Evolutionary conservation across 192 early-diverging fungal genomes (phyloP).

Genomic region (Dissophora ornata): DNA sequence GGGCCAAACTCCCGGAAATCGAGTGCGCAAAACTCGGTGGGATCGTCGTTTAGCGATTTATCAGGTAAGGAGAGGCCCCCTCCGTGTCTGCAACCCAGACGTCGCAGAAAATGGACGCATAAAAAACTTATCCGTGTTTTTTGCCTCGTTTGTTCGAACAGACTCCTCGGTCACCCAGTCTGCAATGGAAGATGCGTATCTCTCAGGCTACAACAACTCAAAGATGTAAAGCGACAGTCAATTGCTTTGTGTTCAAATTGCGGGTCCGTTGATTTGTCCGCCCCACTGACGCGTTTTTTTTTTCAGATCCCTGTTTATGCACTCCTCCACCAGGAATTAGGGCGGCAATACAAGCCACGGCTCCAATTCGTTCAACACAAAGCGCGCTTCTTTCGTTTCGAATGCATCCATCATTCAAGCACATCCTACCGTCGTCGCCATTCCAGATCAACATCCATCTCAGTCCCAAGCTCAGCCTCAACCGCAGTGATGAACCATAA

Average conservation of each 20-base stretch:
- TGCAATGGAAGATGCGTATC: slow-evolving; percentile 63
- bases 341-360: not conserved
- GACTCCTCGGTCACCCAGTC: slow-evolving; percentile 68
- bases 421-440: too few relatives aligned
- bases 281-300: not conserved
- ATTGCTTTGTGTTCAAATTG: too few relatives aligned
- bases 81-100: too few relatives aligned
- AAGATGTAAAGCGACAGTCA: slow-evolving; percentile 69
- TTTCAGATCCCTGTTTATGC: slow-evolving; percentile 29
- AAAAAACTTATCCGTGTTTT: too few relatives aligned
- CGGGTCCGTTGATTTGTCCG: not conserved
- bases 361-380: too few relatives aligned
- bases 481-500: slow-evolving; percentile 27
- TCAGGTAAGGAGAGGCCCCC: slow-evolving; percentile 37
- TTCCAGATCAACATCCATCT: too few relatives aligned
- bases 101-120: too few relatives aligned
- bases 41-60: slow-evolving; percentile 61
- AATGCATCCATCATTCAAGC: too few relatives aligned
- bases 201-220: slow-evolving; percentile 64
- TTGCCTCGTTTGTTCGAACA: slow-evolving; percentile 1
- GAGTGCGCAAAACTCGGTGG: slow-evolving; percentile 56
- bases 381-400: too few relatives aligned
- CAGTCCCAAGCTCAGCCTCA: too few relatives aligned
- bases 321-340: slow-evolving; percentile 21
- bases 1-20: slow-evolving; percentile 34